Conservation (phyloP, 352 stramenopile genomes). For the Phytophthora pinifolia region DNA sequence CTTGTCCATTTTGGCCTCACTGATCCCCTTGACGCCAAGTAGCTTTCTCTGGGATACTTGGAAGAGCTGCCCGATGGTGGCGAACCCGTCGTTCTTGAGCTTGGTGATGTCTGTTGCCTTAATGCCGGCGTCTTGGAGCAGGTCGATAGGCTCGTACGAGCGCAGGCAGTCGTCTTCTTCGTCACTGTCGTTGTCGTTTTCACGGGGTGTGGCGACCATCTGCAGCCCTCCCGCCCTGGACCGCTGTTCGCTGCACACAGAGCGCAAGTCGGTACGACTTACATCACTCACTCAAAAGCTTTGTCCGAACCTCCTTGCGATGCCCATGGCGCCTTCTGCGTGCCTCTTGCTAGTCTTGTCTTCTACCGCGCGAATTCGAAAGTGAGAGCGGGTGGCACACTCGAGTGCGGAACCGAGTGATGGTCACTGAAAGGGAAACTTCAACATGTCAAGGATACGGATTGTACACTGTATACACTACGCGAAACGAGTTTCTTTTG, state of each 20-base stretch:
- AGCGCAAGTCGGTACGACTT: not conserved
- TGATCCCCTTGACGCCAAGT: slow-evolving; percentile 86
- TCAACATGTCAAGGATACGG: slow-evolving; percentile 20
- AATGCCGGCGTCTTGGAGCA: slow-evolving; percentile 75
- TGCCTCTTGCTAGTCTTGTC: not conserved
- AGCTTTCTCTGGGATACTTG: slow-evolving; percentile 71
- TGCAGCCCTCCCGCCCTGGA: slow-evolving; percentile 27
- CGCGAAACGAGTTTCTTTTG: slow-evolving; percentile 7
- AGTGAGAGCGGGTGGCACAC: slow-evolving; percentile 4
- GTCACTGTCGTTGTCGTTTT: slow-evolving; percentile 42
- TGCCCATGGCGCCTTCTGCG: slow-evolving; percentile 8
- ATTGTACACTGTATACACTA: slow-evolving; percentile 2
- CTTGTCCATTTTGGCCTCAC: slow-evolving; percentile 88
- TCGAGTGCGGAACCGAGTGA: slow-evolving; percentile 30
- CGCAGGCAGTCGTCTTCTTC: slow-evolving; percentile 57
- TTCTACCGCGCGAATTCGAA: slow-evolving; percentile 4
- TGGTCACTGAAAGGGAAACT: slow-evolving; percentile 35
- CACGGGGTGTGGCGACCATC: slow-evolving; percentile 21
- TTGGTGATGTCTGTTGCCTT: slow-evolving; percentile 77
- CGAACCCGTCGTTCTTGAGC: slow-evolving; percentile 78
- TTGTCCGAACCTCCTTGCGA: slow-evolving; percentile 18
- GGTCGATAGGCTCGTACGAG: slow-evolving; percentile 74
- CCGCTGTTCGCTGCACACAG: slow-evolving; percentile 24
- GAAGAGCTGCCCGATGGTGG: slow-evolving; percentile 81
- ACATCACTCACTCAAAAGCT: not conserved